Base-by-base conservation (phyloP, 2,329 filamentous ascomycete species). In the Raffaelea deltoideospora region DNA sequence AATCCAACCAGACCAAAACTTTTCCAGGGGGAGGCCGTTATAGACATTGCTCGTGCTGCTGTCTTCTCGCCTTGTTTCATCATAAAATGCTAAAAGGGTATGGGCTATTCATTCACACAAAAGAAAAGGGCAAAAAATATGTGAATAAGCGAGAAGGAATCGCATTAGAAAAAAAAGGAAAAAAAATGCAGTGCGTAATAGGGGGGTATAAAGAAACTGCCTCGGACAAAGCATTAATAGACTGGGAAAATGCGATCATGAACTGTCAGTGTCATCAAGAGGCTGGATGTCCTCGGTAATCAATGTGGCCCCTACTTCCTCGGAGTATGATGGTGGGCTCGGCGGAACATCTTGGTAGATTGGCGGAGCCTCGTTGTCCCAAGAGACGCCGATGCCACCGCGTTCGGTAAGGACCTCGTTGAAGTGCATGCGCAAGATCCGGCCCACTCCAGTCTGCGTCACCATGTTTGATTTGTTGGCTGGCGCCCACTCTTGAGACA, bases 281-380 rank as follows among this genome's bases (percentile, higher is more conserved):
- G 52, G 49, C 45, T 59, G 56, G 19, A 67, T 53, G 33, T 43
- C 24, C 20, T 63, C 60, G 18, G 63, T 61, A 39, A 55, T 45
- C 5, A 42, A 39, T 30, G 33, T 37, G 14, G 47, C 42, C 7
- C 37, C 36, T 5, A 43, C 55, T 14, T 56, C 53, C 41, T 57
- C 53, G 6, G 46, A 61, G 57, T 87, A 87, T 6, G 65, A 68
- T 0, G 88, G 88, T 34, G 88, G 88, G 49, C 79, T 85, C 3
- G 76, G 78, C 1, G 88, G 87, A 30, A 96, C 86, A 52, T 96
- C 85, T 57, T 90, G 80, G 59, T 98, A 98, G 47, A 92, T 73
- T 1, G 88, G 88, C 11, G 88, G 88, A 51, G 83, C 77, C 63
- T 98, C 88, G 58, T 95, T 88, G 48, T 96, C 88, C 88, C 90